Percentiles rank a stretch among this genome's conserved stretches.
phyloP scores from a whole-genome alignment of 208 protist genomes.

The Leishmania arabica region DNA sequence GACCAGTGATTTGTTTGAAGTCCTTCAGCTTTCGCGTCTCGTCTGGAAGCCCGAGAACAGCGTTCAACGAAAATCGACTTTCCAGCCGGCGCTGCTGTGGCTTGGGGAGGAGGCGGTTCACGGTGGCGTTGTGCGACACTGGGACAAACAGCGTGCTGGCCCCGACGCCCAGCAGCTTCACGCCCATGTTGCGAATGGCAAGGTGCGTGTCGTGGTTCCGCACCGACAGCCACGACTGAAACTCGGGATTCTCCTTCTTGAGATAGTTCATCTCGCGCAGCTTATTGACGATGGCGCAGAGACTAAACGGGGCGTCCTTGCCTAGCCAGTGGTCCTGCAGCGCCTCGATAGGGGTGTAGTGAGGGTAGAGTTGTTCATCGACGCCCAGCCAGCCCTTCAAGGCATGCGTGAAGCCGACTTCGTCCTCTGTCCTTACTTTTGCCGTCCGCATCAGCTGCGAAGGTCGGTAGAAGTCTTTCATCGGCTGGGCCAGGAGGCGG shows the following conservation, averaged over 20 bases:
- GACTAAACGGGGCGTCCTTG: constrained; percentile 83
- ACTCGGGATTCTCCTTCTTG: constrained; percentile 86
- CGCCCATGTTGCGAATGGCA: constrained; percentile 80
- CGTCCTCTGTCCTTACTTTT: constrained; percentile 68
- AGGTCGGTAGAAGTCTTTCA: constrained; percentile 88
- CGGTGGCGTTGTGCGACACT: constrained; percentile 75
- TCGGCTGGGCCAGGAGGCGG: constrained; percentile 68
- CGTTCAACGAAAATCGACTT: constrained; percentile 77
- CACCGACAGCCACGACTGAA: constrained; percentile 87
- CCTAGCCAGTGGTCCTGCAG: constrained; percentile 91
- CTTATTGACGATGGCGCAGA: constrained; percentile 88
- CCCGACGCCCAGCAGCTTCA: constrained; percentile 85
- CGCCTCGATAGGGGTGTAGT: constrained; percentile 90
- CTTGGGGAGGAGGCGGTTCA: constrained; percentile 85
- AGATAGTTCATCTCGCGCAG: constrained; percentile 90
- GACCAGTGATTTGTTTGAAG: constrained; percentile 77
- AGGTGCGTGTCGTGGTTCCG: constrained; percentile 75
- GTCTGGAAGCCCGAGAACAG: constrained; percentile 78
- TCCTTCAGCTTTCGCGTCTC: constrained; percentile 79
- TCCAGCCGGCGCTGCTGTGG: constrained; percentile 80
- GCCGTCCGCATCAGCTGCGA: constrained; percentile 84
- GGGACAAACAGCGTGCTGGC: constrained; percentile 85
- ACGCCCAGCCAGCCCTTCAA: constrained; percentile 88
- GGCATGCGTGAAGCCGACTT: constrained; percentile 77
- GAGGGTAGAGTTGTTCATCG: constrained; percentile 83